Conservation (phyloP, 805 yeast species). For the Starmerella bombi region DNA sequence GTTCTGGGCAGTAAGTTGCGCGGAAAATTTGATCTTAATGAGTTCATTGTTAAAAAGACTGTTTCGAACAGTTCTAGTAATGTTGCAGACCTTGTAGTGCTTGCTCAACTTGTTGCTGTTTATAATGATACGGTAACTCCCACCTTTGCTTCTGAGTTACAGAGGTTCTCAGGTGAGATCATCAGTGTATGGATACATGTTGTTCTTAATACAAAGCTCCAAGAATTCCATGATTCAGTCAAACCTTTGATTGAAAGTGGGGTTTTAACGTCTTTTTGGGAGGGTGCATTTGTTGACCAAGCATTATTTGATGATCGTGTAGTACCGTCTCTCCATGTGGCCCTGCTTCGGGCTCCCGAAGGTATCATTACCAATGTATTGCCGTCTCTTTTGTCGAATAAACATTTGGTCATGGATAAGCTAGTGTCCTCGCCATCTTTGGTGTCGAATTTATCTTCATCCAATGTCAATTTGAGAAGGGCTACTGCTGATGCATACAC, state of each 20-base stretch:
- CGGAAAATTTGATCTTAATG: background rate
- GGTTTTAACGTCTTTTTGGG: slow-evolving; percentile 8
- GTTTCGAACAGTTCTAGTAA: background rate
- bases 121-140: background rate
- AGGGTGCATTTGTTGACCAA: slow-evolving; percentile 24
- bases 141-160: slow-evolving; percentile 1
- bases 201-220: slow-evolving; percentile 25
- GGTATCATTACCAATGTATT: slow-evolving; percentile 43
- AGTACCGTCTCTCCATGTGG: slow-evolving; percentile 56
- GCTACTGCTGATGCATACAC: slow-evolving; percentile 34
- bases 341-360: slow-evolving; percentile 69
- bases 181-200: slow-evolving; percentile 21
- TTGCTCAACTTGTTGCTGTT: background rate
- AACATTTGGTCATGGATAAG: slow-evolving; percentile 32
- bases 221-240: slow-evolving; percentile 14
- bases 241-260: slow-evolving; percentile 15
- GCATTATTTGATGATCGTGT: slow-evolving; percentile 31
- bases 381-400: slow-evolving; percentile 34
- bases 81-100: background rate
- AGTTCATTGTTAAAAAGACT: background rate
- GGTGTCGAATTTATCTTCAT: slow-evolving; percentile 47
- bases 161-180: background rate
- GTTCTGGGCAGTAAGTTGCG: background rate
- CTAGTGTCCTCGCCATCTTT: slow-evolving; percentile 34
- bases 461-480: slow-evolving; percentile 51